Conservation (phyloP, 208 protist species). For the Trichomonas gallinae region DNA sequence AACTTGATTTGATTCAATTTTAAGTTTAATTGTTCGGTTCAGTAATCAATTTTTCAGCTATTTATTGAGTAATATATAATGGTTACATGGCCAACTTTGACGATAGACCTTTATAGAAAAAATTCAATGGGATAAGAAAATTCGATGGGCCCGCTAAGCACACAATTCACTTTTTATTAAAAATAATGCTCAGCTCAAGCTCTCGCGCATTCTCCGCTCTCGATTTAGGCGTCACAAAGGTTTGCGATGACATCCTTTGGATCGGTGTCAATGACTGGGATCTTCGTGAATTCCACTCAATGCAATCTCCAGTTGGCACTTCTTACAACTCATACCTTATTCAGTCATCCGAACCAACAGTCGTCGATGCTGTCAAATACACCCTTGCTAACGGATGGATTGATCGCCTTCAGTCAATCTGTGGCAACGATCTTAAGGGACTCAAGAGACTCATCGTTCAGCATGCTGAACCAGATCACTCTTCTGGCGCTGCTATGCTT, state of each 20-base stretch:
- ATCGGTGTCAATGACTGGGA: neutral
- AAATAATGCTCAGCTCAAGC: neutral
- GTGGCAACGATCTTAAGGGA: neutral
- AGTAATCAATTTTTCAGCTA: too few relatives aligned
- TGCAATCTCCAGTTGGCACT: neutral
- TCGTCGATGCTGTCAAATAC: neutral
- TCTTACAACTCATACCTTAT: neutral
- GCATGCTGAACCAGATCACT: neutral
- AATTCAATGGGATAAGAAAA: neutral
- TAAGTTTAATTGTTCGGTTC: too few relatives aligned
- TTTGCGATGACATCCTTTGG: neutral
- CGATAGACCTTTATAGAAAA: too few relatives aligned
- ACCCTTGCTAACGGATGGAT: neutral
- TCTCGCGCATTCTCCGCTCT: neutral
- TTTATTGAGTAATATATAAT: too few relatives aligned
- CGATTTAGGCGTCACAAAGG: neutral
- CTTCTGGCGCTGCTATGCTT: neutral
- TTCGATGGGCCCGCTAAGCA: neutral
- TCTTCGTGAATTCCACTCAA: neutral
- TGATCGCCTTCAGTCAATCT: neutral
- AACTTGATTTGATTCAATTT: too few relatives aligned
- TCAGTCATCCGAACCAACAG: neutral
- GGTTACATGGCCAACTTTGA: too few relatives aligned
- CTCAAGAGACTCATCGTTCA: neutral
- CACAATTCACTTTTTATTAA: neutral